phyloP scores from a whole-genome alignment of 495 filamentous ascomycete species.

The Xylaria palmicola region DNA sequence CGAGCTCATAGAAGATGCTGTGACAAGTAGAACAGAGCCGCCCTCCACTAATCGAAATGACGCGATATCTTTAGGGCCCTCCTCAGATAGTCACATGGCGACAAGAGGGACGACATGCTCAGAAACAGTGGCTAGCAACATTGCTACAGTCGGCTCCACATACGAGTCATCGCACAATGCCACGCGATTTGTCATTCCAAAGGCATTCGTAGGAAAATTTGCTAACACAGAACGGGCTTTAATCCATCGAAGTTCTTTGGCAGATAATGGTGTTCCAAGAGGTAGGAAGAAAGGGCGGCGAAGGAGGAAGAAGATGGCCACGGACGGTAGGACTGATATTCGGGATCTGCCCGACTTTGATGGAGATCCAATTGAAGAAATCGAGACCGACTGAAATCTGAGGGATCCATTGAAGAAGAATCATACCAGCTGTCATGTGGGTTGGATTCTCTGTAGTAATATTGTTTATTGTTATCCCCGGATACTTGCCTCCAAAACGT shows the following conservation, averaged over 20 bases:
- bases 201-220: conserved; percentile 40
- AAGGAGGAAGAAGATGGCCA: conserved; percentile 29
- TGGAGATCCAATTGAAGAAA: conserved; percentile 47
- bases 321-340: conserved; percentile 42
- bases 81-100: conserved; percentile 22
- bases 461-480: not conserved
- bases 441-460: not conserved
- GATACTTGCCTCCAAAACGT: not conserved
- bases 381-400: conserved; percentile 30
- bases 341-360: conserved; percentile 42
- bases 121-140: conserved; percentile 25
- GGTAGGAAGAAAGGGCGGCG: conserved; percentile 25
- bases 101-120: conserved; percentile 23
- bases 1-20: conserved; percentile 8
- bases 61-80: conserved; percentile 12
- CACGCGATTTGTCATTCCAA: conserved; percentile 36
- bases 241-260: not conserved
- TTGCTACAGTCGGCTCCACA: conserved; percentile 22
- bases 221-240: conserved; percentile 14
- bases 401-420: not conserved
- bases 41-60: conserved; percentile 1
- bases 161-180: conserved; percentile 26
- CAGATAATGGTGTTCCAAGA: not conserved
- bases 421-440: not conserved
- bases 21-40: conserved; percentile 9